These are phyloP conservation scores for Marasmius sp. DNA, from an alignment of 1,284 basidiomycete genomes.

Conservation along the genomic window DNA sequence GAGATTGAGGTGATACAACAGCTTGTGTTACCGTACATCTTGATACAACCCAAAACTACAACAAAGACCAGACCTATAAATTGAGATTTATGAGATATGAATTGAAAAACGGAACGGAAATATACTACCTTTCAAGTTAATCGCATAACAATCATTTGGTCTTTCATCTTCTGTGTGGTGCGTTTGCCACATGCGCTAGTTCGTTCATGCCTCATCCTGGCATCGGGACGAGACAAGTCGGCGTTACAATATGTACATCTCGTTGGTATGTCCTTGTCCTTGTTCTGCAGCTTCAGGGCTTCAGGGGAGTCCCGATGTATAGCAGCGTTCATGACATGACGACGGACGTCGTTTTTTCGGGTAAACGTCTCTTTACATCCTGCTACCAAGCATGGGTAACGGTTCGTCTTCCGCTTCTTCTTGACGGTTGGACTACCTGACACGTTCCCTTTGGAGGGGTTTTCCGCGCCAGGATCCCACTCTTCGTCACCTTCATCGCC, in stretches of 20 bases:
- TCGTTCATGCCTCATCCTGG: constrained; percentile 18
- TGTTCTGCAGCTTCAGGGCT: constrained; percentile 4
- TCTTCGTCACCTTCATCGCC: constrained; percentile 8
- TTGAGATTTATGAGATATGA: not conserved
- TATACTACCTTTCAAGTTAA: constrained; percentile 9
- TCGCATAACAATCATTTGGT: constrained; percentile 13
- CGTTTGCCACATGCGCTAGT: constrained; percentile 19
- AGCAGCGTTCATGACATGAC: constrained; percentile 18
- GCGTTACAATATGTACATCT: constrained; percentile 17
- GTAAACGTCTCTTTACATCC: constrained; percentile 20
- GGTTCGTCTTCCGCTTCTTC: constrained; percentile 14
- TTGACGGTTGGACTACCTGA: constrained; percentile 1
- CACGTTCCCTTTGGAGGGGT: not conserved
- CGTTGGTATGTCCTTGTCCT: constrained; percentile 10
- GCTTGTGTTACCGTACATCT: no score
- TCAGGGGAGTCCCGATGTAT: constrained; percentile 13
- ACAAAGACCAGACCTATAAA: no score
- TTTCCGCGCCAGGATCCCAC: not conserved
- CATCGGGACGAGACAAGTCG: constrained; percentile 19
- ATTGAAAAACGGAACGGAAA: not conserved
- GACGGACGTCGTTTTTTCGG: constrained; percentile 17
- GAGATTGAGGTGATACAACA: no score
- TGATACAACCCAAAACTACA: no score
- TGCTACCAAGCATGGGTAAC: constrained; percentile 15
- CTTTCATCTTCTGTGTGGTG: constrained; percentile 16